phyloP scores from a whole-genome alignment of 73 alveolate genomes.

The Paraurostyla sp. region DNA sequence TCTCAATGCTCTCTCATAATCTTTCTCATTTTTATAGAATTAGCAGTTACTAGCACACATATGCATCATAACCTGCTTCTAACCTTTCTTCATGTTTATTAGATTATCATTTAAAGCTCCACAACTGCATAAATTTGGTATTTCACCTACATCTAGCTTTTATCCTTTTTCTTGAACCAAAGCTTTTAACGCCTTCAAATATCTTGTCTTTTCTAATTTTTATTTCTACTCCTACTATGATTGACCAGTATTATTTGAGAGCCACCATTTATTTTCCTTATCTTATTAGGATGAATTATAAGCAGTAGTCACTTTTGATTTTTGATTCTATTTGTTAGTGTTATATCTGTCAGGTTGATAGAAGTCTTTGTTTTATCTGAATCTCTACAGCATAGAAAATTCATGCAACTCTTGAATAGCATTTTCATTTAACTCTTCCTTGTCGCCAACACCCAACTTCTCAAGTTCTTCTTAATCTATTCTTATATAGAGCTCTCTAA shows the following conservation, averaged over 20 bases:
- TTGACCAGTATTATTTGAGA: not conserved
- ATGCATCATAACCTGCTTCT: not conserved
- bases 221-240: slow-evolving; percentile 27
- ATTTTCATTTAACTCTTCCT: slow-evolving; percentile 4
- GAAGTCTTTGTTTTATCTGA: slow-evolving; percentile 59
- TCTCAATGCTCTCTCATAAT: slow-evolving; percentile 69
- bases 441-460: slow-evolving; percentile 38
- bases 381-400: slow-evolving; percentile 60
- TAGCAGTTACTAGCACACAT: slow-evolving; percentile 83
- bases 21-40: slow-evolving; percentile 76
- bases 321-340: not conserved
- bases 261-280: slow-evolving; percentile 43
- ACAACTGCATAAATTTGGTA: slow-evolving; percentile 63
- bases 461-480: slow-evolving; percentile 53
- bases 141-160: slow-evolving; percentile 47
- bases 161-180: slow-evolving; percentile 63
- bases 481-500: slow-evolving; percentile 12
- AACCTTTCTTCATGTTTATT: not conserved
- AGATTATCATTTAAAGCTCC: slow-evolving; percentile 42
- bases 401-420: slow-evolving; percentile 43
- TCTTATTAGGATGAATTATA: not conserved
- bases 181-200: slow-evolving; percentile 56
- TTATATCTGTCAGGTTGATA: slow-evolving; percentile 3
- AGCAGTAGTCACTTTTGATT: not conserved
- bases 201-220: slow-evolving; percentile 38